A percentile compares a stretch with the other conserved stretches of the same genome.
Conservation (phyloP, 164 flowering plant species). For the Liquidambar formosana region DNA sequence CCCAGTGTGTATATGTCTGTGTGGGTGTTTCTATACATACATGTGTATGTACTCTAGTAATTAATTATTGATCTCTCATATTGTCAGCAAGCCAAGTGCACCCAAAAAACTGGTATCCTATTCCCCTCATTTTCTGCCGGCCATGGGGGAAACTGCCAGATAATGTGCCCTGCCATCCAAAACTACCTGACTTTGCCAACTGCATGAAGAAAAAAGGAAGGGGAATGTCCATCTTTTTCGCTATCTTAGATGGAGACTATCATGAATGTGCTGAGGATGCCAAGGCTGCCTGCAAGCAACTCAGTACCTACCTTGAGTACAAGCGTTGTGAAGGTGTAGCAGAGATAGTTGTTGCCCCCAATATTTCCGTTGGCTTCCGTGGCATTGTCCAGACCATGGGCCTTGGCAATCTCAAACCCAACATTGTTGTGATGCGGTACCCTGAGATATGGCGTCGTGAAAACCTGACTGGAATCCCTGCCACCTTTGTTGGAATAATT, state of each 20-base stretch:
- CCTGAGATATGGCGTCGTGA: constrained; percentile 99
- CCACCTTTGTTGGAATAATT: constrained; percentile 90
- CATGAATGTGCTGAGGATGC: constrained; percentile 94
- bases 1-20: neutral
- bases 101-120: constrained; percentile 99
- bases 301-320: constrained; percentile 85
- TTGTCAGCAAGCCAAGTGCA: constrained; percentile 92
- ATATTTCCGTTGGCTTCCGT: constrained; percentile 90
- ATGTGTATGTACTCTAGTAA: neutral
- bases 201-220: constrained; percentile 99
- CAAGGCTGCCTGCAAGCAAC: constrained; percentile 75
- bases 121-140: constrained; percentile 92
- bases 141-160: constrained; percentile 99
- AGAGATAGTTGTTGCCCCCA: constrained; percentile 97
- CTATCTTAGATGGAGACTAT: constrained; percentile 95
- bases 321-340: constrained; percentile 98
- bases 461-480: constrained; percentile 84
- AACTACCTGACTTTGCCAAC: constrained; percentile 98
- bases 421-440: constrained; percentile 96
- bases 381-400: constrained; percentile 99
- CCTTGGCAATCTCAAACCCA: constrained; percentile 97
- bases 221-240: constrained; percentile 95
- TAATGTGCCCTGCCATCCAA: constrained; percentile 99
- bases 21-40: too few species aligned
- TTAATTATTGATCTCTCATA: neutral